These are phyloP conservation scores for Lunularia cruciata DNA, from an alignment of 225 moss, liverwort and hornwort species.

Conservation along the genomic window DNA sequence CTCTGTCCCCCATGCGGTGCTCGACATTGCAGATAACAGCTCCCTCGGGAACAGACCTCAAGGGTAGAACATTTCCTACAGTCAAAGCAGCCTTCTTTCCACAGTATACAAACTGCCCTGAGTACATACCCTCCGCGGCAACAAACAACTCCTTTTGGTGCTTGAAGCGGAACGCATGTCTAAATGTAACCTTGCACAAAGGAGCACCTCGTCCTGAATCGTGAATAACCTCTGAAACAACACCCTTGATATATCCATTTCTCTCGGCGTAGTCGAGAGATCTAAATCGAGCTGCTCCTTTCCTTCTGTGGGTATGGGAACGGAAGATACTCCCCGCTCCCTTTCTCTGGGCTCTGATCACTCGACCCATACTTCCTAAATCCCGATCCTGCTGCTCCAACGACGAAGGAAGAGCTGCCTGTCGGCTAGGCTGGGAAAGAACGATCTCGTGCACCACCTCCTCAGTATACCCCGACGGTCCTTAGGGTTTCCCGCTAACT, in stretches of 20 bases:
- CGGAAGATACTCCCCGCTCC: conserved; percentile 80
- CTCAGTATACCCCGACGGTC: conserved; percentile 4
- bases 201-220: conserved; percentile 72
- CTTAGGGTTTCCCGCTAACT: conserved; percentile 2
- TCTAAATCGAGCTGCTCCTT: conserved; percentile 68
- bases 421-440: conserved; percentile 4
- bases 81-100: conserved; percentile 81
- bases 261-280: conserved; percentile 71
- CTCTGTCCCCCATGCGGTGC: conserved; percentile 81
- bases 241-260: conserved; percentile 85
- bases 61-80: conserved; percentile 78
- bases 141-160: conserved; percentile 84
- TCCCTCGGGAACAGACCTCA: conserved; percentile 77
- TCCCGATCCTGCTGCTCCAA: not conserved
- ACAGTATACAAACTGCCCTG: conserved; percentile 83
- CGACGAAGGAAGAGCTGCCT: not conserved
- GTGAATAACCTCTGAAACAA: conserved; percentile 66
- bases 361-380: conserved; percentile 60
- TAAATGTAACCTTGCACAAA: conserved; percentile 64
- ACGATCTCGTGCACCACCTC: not conserved
- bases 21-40: conserved; percentile 92
- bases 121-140: conserved; percentile 91
- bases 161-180: conserved; percentile 79
- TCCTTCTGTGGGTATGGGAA: conserved; percentile 68
- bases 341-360: conserved; percentile 78